phyloP scores from a whole-genome alignment of 805 yeast species.

The Barnettozyma vustinii region DNA sequence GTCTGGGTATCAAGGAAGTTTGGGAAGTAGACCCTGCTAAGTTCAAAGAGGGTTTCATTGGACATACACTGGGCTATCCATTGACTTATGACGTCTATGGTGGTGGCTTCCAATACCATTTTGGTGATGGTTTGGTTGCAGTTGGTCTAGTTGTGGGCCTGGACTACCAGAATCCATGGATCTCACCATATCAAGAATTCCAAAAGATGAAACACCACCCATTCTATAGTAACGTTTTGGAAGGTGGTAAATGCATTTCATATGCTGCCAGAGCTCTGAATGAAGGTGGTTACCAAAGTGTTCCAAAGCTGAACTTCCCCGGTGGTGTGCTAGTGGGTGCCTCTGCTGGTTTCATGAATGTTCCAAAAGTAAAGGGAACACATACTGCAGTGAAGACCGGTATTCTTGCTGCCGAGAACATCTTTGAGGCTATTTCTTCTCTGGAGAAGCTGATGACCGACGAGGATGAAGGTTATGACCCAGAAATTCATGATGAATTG shows the following conservation, averaged over 20 bases:
- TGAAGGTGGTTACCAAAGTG: constrained; percentile 94
- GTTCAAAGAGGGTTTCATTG: constrained; percentile 73
- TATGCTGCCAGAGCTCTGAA: constrained; percentile 95
- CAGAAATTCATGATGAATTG: constrained; percentile 34
- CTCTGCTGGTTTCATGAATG: constrained; percentile 94
- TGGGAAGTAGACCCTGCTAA: constrained; percentile 90
- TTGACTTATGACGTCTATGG: constrained; percentile 72
- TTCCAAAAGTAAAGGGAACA: constrained; percentile 95
- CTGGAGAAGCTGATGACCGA: constrained; percentile 37
- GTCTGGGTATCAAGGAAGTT: constrained; percentile 92
- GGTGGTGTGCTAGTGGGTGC: constrained; percentile 97
- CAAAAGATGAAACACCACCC: constrained; percentile 94
- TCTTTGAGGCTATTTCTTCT: constrained; percentile 49
- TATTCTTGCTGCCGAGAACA: constrained; percentile 86
- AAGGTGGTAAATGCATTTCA: constrained; percentile 88
- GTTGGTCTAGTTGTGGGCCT: constrained; percentile 94
- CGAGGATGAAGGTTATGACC: constrained; percentile 37
- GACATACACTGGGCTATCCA: constrained; percentile 90
- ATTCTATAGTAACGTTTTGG: constrained; percentile 62
- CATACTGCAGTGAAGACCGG: constrained; percentile 98
- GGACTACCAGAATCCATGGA: constrained; percentile 91
- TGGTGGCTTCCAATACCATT: constrained; percentile 96
- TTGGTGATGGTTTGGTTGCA: constrained; percentile 87
- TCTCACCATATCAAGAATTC: constrained; percentile 94
- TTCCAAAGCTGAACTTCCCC: constrained; percentile 87